These are phyloP conservation scores for Ganoderma boninense DNA, from an alignment of 1,284 basidiomycete species.

Conservation along the genomic window DNA sequence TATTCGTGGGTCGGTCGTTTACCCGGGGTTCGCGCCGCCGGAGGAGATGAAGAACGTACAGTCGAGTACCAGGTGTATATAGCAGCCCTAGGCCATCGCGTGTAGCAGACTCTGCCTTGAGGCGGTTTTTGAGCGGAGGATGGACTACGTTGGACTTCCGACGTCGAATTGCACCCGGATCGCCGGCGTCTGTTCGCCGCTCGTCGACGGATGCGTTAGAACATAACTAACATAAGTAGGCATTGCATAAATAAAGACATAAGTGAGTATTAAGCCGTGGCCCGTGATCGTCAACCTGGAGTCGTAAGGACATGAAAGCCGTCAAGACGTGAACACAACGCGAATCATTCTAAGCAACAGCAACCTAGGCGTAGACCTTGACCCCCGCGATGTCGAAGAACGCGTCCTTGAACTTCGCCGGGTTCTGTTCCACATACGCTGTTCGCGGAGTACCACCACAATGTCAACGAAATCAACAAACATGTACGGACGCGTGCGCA, in stretches of 20 bases:
- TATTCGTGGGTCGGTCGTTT: background rate
- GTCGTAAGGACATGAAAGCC: background rate
- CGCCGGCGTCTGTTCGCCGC: no score
- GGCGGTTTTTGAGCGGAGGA: no score
- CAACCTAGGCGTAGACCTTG: conserved; percentile 45
- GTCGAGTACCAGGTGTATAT: background rate
- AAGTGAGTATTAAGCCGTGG: no score
- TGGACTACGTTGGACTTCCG: no score
- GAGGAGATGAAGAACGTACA: background rate
- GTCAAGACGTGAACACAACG: background rate
- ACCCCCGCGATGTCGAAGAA: conserved; percentile 71
- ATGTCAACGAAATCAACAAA: background rate
- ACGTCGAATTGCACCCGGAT: no score
- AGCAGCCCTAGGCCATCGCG: no score
- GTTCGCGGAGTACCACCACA: background rate
- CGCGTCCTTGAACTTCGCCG: conserved; percentile 67
- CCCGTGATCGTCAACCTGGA: no score
- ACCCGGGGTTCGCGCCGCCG: background rate
- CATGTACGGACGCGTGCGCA: no score
- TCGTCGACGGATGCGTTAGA: no score
- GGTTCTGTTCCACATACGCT: conserved; percentile 72
- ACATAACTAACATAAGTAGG: no score
- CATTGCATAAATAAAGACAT: no score
- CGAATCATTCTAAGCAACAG: background rate
- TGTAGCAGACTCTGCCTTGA: no score